These are phyloP conservation scores for Backusella circina DNA, from an alignment of 192 early-diverging fungal genomes.

Conservation along the genomic window DNA sequence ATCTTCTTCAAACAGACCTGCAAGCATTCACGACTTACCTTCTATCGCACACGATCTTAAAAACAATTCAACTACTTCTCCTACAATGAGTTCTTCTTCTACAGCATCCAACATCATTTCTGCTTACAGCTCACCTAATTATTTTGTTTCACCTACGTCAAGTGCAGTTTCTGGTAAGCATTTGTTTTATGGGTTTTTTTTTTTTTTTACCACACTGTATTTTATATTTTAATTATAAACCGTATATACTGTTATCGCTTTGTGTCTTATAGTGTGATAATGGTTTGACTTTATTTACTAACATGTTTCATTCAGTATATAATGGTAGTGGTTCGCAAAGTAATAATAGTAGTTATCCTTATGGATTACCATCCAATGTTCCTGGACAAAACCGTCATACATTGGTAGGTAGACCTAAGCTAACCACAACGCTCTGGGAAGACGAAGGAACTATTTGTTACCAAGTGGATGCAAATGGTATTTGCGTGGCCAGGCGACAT, in stretches of 20 bases:
- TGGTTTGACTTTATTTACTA: background rate
- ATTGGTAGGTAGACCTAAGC: slow-evolving; percentile 39
- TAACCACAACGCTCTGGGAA: slow-evolving; percentile 80
- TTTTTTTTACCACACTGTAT: background rate
- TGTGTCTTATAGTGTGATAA: background rate
- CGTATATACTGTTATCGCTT: background rate
- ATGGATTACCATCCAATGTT: background rate
- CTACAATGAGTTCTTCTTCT: slow-evolving; percentile 8
- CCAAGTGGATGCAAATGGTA: slow-evolving; percentile 77
- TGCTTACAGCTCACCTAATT: slow-evolving; percentile 8
- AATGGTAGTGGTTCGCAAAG: background rate
- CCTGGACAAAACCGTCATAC: slow-evolving; percentile 1
- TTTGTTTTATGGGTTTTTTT: background rate
- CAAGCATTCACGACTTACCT: slow-evolving; percentile 9
- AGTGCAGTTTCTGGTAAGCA: background rate
- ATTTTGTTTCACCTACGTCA: slow-evolving; percentile 11
- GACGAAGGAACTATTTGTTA: slow-evolving; percentile 78
- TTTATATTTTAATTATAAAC: background rate
- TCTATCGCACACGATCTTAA: background rate
- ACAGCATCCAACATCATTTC: slow-evolving; percentile 7
- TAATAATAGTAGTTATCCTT: background rate
- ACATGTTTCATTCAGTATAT: background rate
- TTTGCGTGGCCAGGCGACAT: slow-evolving; percentile 73
- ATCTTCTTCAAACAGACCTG: slow-evolving; percentile 8
- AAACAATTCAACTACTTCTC: background rate